Evolutionary conservation across 164 flowering plant genomes (phyloP).

Genomic region (Magnolia kwangsiensis): DNA sequence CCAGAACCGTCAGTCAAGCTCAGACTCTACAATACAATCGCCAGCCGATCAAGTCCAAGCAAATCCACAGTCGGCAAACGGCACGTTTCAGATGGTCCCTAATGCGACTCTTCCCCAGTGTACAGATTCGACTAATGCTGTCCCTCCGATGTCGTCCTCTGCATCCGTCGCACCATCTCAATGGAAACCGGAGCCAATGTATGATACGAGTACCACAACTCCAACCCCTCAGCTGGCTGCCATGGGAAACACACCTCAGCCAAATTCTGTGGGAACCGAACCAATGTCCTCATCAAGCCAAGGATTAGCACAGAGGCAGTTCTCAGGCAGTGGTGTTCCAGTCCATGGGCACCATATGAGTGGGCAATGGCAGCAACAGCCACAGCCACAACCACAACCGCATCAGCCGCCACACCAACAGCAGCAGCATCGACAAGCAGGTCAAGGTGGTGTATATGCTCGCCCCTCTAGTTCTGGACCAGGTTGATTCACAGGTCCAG

Average conservation of each 20-base stretch:
- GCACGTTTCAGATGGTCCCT: constrained; percentile 25
- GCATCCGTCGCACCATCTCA: constrained; percentile 21
- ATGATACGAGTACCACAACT: constrained; percentile 33
- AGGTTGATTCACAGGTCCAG: constrained; percentile 32
- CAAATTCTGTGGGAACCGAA: constrained; percentile 30
- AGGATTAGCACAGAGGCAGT: constrained; percentile 44
- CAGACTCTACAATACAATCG: constrained; percentile 33
- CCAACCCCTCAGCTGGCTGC: constrained; percentile 33
- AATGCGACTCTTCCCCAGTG: constrained; percentile 26
- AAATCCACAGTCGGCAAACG: constrained; percentile 31
- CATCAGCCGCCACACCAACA: constrained; percentile 15
- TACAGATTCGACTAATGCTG: constrained; percentile 31
- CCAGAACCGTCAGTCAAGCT: constrained; percentile 35
- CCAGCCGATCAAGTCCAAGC: constrained; percentile 34
- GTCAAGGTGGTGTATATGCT: constrained; percentile 39
- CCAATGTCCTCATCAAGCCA: constrained; percentile 25
- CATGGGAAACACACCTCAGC: constrained; percentile 25
- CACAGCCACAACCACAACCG: constrained; percentile 12
- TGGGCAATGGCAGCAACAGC: constrained; percentile 41
- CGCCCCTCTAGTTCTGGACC: constrained; percentile 43
- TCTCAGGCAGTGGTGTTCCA: constrained; percentile 34
- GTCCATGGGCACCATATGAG: constrained; percentile 36
- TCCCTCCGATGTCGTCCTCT: constrained; percentile 33
- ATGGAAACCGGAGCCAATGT: constrained; percentile 45
- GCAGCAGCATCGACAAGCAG: constrained; percentile 23